Percentiles rank a stretch among this genome's conserved stretches.
Evolutionary conservation across 2,329 filamentous ascomycete species (phyloP).

Genomic region (Penicillium sp.): DNA sequence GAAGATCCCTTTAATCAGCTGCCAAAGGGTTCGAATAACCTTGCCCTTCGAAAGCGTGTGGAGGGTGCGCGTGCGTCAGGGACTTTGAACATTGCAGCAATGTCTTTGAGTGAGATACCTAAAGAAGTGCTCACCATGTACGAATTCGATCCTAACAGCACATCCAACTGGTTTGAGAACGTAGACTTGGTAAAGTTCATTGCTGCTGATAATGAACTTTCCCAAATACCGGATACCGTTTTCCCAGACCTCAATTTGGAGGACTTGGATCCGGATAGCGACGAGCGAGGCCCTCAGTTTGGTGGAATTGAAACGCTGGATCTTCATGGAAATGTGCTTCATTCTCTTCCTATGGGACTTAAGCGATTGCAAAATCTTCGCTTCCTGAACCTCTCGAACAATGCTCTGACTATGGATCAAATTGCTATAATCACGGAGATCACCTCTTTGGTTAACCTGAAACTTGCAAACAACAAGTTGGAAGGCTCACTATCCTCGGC

Average conservation of each 20-base stretch:
- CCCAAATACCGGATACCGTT: conserved; percentile 67
- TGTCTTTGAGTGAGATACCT: conserved; percentile 78
- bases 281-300: conserved; percentile 72
- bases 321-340: conserved; percentile 79
- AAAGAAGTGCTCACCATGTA: conserved; percentile 88
- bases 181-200: conserved; percentile 83
- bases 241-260: conserved; percentile 71
- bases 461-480: conserved; percentile 74
- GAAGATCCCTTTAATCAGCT: conserved; percentile 59
- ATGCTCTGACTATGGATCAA: conserved; percentile 71
- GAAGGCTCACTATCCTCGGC: conserved; percentile 65
- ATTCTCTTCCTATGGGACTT: conserved; percentile 71
- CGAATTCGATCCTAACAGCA: conserved; percentile 66
- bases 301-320: conserved; percentile 78
- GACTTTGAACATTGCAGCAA: conserved; percentile 81
- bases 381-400: conserved; percentile 80
- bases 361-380: conserved; percentile 72
- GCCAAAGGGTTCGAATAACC: conserved; percentile 60
- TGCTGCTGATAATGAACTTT: conserved; percentile 86
- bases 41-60: conserved; percentile 71
- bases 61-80: conserved; percentile 73
- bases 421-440: conserved; percentile 76
- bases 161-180: conserved; percentile 81
- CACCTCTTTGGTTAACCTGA: conserved; percentile 71
- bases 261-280: conserved; percentile 63